Conservation (phyloP, 495 filamentous ascomycete genomes). For the Pyrenula massariospora region DNA sequence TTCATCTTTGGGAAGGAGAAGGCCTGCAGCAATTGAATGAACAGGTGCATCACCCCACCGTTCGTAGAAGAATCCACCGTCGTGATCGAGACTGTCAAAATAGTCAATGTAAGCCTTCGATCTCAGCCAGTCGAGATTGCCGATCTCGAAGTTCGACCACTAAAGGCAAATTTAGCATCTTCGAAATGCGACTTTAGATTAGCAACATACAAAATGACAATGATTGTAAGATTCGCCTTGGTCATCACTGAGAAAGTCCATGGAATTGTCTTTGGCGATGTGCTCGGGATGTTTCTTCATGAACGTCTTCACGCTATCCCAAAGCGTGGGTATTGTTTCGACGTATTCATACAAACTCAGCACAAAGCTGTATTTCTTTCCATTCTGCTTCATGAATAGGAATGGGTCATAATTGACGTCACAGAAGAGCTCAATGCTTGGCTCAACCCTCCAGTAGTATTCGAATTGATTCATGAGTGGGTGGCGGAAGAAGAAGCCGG, state of each 20-base stretch:
- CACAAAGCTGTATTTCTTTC: conserved; percentile 85
- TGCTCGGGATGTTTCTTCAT: conserved; percentile 82
- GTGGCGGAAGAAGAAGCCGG: conserved; percentile 87
- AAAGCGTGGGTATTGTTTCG: conserved; percentile 91
- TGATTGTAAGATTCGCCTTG: conserved; percentile 84
- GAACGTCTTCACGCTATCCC: conserved; percentile 87
- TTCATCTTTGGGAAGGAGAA: conserved; percentile 81
- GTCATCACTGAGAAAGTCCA: conserved; percentile 87
- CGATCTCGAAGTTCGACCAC: conserved; percentile 93
- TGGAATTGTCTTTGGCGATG: conserved; percentile 69
- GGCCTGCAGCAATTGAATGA: conserved; percentile 82
- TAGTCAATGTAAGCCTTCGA: conserved; percentile 70
- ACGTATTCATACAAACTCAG: conserved; percentile 88
- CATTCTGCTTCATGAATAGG: conserved; percentile 74
- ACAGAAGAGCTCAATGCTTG: conserved; percentile 78
- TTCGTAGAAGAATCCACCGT: conserved; percentile 89
- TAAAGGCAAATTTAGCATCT: conserved; percentile 17
- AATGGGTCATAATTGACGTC: conserved; percentile 78
- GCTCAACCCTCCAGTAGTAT: conserved; percentile 90
- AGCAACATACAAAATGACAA: conserved; percentile 80
- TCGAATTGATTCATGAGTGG: conserved; percentile 73
- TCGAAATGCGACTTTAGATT: neutral
- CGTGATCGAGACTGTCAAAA: conserved; percentile 66
- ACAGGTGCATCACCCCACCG: conserved; percentile 88
- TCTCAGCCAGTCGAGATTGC: conserved; percentile 72